Base-by-base conservation (phyloP, 768 basidiomycete species). In the Hortiboletus flavorubellus region DNA sequence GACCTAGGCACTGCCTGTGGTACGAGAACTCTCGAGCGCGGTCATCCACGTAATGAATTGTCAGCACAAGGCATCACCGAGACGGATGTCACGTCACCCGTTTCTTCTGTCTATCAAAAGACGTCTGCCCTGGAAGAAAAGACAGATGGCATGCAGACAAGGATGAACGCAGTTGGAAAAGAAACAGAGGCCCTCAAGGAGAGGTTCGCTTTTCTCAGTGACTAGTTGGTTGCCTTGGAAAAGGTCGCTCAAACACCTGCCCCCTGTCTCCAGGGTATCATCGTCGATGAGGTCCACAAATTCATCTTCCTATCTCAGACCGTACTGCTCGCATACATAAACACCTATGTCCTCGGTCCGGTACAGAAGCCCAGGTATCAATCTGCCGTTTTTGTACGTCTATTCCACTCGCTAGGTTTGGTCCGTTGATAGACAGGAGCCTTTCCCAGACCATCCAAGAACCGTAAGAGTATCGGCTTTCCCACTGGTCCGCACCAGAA, bases 321-420 rank as follows among this genome's bases (percentile, higher is more conserved):
- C 26, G 5, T 40, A 40, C 11, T 43, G 21, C 34, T 56, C 8
- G 46, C 39, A n/a, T 40, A 47, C 44, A 46, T 46, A 53, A 53
- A 61, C 39, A 41, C 18, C 8, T 53, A 46, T 41, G 31, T 60
- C 54, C 48, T 61, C 26, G 48, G 47, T 43, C 49, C 38, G 30
- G 33, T 51, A 18, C 54, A 51, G 37, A 53, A 53, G 51, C 33
- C 34, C 42, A 37, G 34, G 29, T 31, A n/a, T 31, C 35, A 9
- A 15, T 15, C 11, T 41, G 31, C 38, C 34, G 9, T 29, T 34
- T 15, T 37, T 31, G 58, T 59, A 59, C 58, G 55, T 59, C 34
- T 33, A 43, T 2, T n/a, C 37, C 3, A 26, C 11, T 35, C 48
- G 21, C 48, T 15, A 12, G 47, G 21, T 44, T 16, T 44, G 30